Percentiles rank a stretch among this genome's conserved stretches.
These are phyloP conservation scores for Nothopassalora personata DNA, from an alignment of 2,329 filamentous ascomycete genomes.

Conservation along the genomic window DNA sequence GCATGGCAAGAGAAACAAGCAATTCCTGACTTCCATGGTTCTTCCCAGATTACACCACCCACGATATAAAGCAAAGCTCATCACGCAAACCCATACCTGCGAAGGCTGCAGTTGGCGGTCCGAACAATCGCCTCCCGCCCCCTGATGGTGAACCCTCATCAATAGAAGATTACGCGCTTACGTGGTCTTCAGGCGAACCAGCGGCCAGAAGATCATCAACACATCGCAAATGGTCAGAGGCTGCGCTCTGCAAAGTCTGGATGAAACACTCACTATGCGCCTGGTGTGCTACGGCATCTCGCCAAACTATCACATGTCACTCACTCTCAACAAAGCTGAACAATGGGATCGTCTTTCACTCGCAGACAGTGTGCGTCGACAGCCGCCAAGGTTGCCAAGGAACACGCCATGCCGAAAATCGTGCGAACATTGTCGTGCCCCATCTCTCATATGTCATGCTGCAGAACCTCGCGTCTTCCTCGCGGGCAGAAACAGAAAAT, in stretches of 20 bases:
- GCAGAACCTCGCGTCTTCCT: not conserved
- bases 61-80: not conserved
- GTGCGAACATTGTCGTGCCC: not conserved
- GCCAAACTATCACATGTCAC: not conserved
- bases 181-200: not conserved
- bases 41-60: not conserved
- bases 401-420: not conserved
- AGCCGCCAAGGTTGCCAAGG: constrained; percentile 1
- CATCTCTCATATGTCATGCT: not conserved
- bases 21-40: not conserved
- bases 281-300: not conserved
- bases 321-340: not conserved
- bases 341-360: not conserved
- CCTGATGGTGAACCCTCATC: not conserved
- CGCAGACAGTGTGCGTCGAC: not conserved
- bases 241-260: not conserved
- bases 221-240: not conserved
- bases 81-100: not conserved
- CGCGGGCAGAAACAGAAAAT: not conserved
- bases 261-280: not conserved
- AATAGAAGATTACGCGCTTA: not conserved
- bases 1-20: not conserved
- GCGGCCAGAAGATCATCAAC: not conserved
- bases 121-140: not conserved
- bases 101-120: not conserved